Conservation (phyloP, 2,329 filamentous ascomycete species). For the Mycosphaerella sp. region DNA sequence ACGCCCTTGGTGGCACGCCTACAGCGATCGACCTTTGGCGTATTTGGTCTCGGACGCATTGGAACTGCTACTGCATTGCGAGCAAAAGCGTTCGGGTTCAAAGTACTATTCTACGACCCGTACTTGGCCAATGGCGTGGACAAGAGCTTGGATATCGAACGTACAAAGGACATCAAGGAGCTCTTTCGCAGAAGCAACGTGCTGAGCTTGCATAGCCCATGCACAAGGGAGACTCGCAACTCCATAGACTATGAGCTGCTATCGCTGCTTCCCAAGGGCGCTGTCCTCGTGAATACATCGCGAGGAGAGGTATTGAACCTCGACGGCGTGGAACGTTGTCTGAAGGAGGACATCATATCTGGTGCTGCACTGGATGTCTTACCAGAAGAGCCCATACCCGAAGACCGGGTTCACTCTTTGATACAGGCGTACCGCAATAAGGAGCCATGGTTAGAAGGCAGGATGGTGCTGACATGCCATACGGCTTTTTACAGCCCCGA, state of each 20-base stretch:
- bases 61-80: conserved; percentile 29
- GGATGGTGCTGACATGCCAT: conserved; percentile 33
- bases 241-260: conserved; percentile 29
- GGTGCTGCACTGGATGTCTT: conserved; percentile 32
- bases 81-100: conserved; percentile 31
- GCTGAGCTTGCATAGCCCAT: conserved; percentile 63
- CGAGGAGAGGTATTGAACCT: conserved; percentile 31
- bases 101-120: conserved; percentile 32
- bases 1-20: conserved; percentile 27
- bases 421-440: conserved; percentile 30
- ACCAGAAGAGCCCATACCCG: conserved; percentile 31
- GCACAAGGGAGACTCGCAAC: conserved; percentile 58
- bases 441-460: conserved; percentile 41
- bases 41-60: conserved; percentile 29
- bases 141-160: conserved; percentile 28
- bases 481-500: conserved; percentile 28
- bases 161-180: conserved; percentile 29
- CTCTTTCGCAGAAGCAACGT: conserved; percentile 46
- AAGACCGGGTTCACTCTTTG: conserved; percentile 27
- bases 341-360: conserved; percentile 27
- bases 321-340: conserved; percentile 27
- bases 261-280: conserved; percentile 26
- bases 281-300: conserved; percentile 30
- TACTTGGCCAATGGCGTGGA: conserved; percentile 31
- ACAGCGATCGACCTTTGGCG: conserved; percentile 26